Base-by-base conservation (phyloP, 2,329 filamentous ascomycete species). In the Fusarium clavum region DNA sequence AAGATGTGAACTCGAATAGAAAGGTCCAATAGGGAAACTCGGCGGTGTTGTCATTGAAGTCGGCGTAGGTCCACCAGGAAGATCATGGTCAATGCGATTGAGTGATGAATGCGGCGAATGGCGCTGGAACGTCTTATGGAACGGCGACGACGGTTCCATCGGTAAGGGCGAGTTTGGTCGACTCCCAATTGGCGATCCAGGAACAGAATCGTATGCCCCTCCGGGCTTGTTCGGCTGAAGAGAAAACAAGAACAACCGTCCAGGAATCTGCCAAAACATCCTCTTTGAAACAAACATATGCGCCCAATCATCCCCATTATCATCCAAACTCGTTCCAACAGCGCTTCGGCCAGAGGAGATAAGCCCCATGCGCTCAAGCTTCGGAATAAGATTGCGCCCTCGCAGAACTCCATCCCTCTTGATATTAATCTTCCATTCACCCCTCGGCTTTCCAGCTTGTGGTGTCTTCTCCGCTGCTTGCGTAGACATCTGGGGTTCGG, bases 241-340 rank as follows among this genome's bases (percentile, higher is more conserved):
- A 0, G 92, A 94, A 81, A 97, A 97, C 48, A 98, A 88, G 77
- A 97, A 98, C 53, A 97, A 86, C 8, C 93, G 88, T 1, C 92
- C 89, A 44, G 97, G 94, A 5, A 96, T 86, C 81, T 98, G 96
- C 96, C 96, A 99, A 81, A 98, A 99, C 75, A 90, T 90, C 65
- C 88, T 86, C 43, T 90, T 88, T 61, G 91, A 92, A 44, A 94
- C 91, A 77, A 96, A 98, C 91, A 97, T 94, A 53, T 88, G 83
- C 29, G 85, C 85, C 92, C 93, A 97, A 55, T 87, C 89, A 44
- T 90, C 87, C 12, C 87, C 84, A 38, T 85, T 84, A 48, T 89
- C 87, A 53, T 91, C 87, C 45, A 88, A 79, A 40, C 88, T 86
- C 1, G 86, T 83, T 7, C 93, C 93, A 4, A 96, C 92, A 2